These are phyloP conservation scores for Kodamaea hsintzibuensis DNA, from an alignment of 805 yeast species.

Conservation along the genomic window DNA sequence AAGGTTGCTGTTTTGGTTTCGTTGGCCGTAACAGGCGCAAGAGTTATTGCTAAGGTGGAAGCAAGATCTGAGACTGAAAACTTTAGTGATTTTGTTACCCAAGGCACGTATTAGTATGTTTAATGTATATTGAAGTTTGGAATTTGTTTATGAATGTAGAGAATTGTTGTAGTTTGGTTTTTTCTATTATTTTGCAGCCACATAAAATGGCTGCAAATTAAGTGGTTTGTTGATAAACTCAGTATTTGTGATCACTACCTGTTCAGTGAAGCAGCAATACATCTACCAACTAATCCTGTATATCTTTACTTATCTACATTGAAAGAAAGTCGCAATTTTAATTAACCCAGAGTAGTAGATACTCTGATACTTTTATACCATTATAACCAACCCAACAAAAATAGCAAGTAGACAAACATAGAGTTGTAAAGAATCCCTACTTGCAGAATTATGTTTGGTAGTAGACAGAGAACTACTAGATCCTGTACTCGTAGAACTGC, in stretches of 20 bases:
- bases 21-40: slow-evolving; percentile 55
- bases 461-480: background rate
- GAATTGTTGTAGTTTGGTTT: background rate
- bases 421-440: background rate
- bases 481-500: background rate
- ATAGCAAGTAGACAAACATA: background rate
- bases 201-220: background rate
- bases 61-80: slow-evolving; percentile 49
- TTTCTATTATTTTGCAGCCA: background rate
- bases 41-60: slow-evolving; percentile 59
- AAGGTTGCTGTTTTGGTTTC: slow-evolving; percentile 53
- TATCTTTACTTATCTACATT: too few relatives aligned
- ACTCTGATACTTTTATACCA: too few relatives aligned
- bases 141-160: background rate
- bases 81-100: slow-evolving; percentile 51
- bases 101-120: slow-evolving; percentile 12
- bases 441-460: background rate
- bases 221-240: too few relatives aligned
- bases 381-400: background rate
- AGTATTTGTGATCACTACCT: too few relatives aligned
- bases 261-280: too few relatives aligned
- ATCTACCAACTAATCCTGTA: too few relatives aligned
- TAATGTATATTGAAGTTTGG: background rate
- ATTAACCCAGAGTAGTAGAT: too few relatives aligned
- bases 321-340: too few relatives aligned